phyloP scores from a whole-genome alignment of 1,284 basidiomycete species.

The Heterobasidion occidentale region DNA sequence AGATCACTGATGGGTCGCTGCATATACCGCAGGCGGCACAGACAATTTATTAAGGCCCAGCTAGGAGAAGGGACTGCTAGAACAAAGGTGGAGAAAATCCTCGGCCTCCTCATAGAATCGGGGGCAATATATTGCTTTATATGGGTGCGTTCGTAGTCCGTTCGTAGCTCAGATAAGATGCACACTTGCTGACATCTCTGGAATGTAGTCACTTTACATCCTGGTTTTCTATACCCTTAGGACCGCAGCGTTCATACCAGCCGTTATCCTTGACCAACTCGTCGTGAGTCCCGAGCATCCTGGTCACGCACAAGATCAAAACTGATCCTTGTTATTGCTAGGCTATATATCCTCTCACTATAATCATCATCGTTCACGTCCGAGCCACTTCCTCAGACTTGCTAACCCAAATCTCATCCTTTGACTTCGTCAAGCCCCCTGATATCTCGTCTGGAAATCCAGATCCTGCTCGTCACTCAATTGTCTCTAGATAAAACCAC shows the following conservation, averaged over 20 bases:
- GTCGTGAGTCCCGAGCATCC: not conserved
- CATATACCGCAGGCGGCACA: not conserved
- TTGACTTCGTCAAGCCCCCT: too few species aligned
- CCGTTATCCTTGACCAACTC: not conserved
- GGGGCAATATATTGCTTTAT: slow-evolving; percentile 6
- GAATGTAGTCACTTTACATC: too few species aligned
- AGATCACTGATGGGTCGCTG: not conserved
- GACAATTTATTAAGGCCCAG: not conserved
- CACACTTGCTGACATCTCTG: not conserved
- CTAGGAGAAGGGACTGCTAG: not conserved
- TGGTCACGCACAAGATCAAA: too few species aligned
- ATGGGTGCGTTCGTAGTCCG: not conserved
- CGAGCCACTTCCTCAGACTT: not conserved
- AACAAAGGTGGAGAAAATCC: slow-evolving; percentile 2
- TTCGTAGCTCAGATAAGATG: not conserved
- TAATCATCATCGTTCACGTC: not conserved
- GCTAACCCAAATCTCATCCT: too few species aligned
- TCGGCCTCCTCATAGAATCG: slow-evolving; percentile 7
- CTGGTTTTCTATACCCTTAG: too few species aligned
- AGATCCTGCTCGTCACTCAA: too few species aligned
- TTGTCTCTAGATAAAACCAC: too few species aligned
- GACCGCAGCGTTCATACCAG: too few species aligned
- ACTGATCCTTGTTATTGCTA: too few species aligned
- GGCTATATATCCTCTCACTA: not conserved
- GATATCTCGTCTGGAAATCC: too few species aligned